A percentile compares a stretch with the other conserved stretches of the same genome.
Evolutionary conservation across 768 basidiomycete species (phyloP).

Genomic region (Tylopilus balloui): DNA sequence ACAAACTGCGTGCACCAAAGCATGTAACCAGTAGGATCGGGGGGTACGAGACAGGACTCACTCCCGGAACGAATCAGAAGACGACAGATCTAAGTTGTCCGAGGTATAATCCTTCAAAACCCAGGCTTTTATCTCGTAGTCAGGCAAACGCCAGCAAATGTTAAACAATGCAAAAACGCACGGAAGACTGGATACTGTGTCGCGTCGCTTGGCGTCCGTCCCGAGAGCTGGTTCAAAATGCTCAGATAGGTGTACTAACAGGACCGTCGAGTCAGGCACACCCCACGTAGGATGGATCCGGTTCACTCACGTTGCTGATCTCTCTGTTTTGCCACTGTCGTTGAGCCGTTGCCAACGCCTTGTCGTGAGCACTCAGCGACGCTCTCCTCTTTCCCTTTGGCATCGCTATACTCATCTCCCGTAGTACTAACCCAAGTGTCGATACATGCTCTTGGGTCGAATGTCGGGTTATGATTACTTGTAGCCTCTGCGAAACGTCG

Average conservation of each 20-base stretch:
- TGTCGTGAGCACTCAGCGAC: conserved; percentile 14
- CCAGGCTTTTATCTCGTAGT: conserved; percentile 59
- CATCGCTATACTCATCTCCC: conserved; percentile 30
- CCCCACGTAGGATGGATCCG: not conserved
- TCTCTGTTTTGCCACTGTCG: conserved; percentile 85
- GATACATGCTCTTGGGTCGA: conserved; percentile 36
- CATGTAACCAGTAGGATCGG: not conserved
- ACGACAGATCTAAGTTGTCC: conserved; percentile 55
- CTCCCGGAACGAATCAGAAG: conserved; percentile 68
- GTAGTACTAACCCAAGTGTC: conserved; percentile 46
- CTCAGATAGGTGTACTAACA: conserved; percentile 81
- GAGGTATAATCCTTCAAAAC: conserved; percentile 83
- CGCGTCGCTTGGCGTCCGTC: conserved; percentile 90
- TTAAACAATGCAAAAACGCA: conserved; percentile 34
- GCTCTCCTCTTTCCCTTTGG: conserved; percentile 20
- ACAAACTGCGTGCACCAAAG: conserved; percentile 46
- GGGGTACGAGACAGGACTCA: conserved; percentile 33
- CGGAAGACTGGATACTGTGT: conserved; percentile 93
- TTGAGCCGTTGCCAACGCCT: conserved; percentile 65
- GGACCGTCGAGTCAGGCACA: not conserved
- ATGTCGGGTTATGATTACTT: conserved; percentile 41
- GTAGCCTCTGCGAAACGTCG: conserved; percentile 52
- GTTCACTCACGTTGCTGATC: conserved; percentile 74
- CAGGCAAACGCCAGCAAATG: not conserved
- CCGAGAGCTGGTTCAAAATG: conserved; percentile 87